phyloP scores from a whole-genome alignment of 2,329 filamentous ascomycete species.

The Xylaria sp. region DNA sequence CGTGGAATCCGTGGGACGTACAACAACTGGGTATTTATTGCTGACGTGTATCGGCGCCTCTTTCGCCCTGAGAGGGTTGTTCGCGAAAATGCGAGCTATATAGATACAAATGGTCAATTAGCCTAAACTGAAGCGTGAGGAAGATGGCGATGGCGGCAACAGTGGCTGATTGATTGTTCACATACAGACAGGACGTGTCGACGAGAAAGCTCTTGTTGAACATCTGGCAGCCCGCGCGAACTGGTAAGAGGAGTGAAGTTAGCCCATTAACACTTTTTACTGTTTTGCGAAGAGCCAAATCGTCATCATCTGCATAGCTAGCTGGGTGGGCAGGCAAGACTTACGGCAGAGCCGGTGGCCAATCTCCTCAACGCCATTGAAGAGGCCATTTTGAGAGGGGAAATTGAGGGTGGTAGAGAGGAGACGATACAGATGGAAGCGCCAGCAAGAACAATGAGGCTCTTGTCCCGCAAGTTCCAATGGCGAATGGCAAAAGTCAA shows the following conservation, averaged over 20 bases:
- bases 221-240: conserved; percentile 71
- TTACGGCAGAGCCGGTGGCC: conserved; percentile 66
- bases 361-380: conserved; percentile 73
- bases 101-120: conserved; percentile 36
- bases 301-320: not conserved
- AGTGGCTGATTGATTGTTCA: conserved; percentile 34
- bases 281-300: not conserved
- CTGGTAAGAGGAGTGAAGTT: conserved; percentile 54
- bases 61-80: conserved; percentile 87
- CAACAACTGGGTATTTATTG: conserved; percentile 93
- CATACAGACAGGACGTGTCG: conserved; percentile 82
- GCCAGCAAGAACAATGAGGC: conserved; percentile 41
- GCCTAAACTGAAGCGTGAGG: conserved; percentile 7
- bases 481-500: not conserved
- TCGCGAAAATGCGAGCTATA: conserved; percentile 85
- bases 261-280: conserved; percentile 21
- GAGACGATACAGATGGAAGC: conserved; percentile 35
- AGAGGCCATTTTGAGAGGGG: conserved; percentile 63
- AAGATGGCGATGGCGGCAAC: not conserved
- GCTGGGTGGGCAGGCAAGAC: conserved; percentile 48
- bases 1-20: conserved; percentile 59
- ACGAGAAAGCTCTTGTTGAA: conserved; percentile 84
- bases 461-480: conserved; percentile 51
- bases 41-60: conserved; percentile 89
- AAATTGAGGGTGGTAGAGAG: conserved; percentile 27